phyloP scores from a whole-genome alignment of 1,139 yeast genomes.

The Yamadazyma atmosphaerica region DNA sequence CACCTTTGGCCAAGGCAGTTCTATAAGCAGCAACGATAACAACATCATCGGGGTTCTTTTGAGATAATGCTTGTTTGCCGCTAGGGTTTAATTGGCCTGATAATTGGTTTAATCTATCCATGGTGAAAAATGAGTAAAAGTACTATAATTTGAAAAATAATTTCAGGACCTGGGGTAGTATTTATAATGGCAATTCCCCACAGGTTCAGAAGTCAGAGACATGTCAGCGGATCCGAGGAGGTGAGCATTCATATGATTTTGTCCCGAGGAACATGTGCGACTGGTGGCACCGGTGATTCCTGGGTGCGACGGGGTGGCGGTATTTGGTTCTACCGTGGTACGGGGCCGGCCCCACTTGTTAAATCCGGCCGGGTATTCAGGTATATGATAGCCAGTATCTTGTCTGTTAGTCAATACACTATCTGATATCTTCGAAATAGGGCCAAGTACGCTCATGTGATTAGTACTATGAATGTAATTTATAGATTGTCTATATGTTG shows the following conservation, averaged over 20 bases:
- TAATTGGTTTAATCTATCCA: conserved; percentile 65
- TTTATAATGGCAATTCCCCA: conserved; percentile 16
- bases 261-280: conserved; percentile 3
- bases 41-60: conserved; percentile 80
- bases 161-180: conserved; percentile 4
- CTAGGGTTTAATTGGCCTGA: conserved; percentile 54
- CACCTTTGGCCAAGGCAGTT: conserved; percentile 85
- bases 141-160: too few species aligned
- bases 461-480: too few species aligned
- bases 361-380: too few species aligned
- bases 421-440: too few species aligned
- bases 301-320: too few species aligned
- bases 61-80: conserved; percentile 42
- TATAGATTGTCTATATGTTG: too few species aligned
- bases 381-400: too few species aligned
- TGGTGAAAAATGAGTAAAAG: conserved; percentile 17
- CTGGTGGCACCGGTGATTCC: background rate
- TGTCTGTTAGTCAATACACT: too few species aligned
- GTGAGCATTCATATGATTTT: conserved; percentile 12
- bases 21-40: conserved; percentile 87
- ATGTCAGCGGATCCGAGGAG: conserved; percentile 10
- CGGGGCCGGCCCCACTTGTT: too few species aligned
- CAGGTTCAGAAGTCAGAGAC: conserved; percentile 8
- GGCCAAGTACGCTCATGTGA: too few species aligned
- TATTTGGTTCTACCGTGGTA: too few species aligned